phyloP scores from a whole-genome alignment of 192 early-diverging fungal genomes.

The Coemansia erecta region DNA sequence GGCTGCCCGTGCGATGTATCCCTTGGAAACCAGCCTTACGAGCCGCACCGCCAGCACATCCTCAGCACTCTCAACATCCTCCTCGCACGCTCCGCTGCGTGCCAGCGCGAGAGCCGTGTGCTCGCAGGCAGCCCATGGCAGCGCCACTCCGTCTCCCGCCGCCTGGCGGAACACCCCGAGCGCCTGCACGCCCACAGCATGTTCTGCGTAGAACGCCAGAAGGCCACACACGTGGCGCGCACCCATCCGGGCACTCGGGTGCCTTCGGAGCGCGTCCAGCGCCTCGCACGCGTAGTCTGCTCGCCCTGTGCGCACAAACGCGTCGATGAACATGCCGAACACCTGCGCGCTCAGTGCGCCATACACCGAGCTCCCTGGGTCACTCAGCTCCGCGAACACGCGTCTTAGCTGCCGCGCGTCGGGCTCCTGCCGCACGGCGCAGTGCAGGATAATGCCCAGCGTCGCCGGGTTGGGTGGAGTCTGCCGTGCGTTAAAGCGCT shows the following conservation, averaged over 20 bases:
- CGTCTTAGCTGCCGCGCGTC: slow-evolving; percentile 14
- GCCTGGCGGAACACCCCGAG: slow-evolving; percentile 23
- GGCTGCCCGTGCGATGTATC: no score
- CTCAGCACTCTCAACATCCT: no score
- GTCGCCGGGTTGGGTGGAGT: slow-evolving; percentile 29
- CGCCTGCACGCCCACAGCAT: slow-evolving; percentile 13
- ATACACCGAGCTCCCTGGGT: neutral
- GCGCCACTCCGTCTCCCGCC: slow-evolving; percentile 9
- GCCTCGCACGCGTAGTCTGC: slow-evolving; percentile 24
- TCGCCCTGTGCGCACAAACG: slow-evolving; percentile 23
- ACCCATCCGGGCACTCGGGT: slow-evolving; percentile 13
- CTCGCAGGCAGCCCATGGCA: slow-evolving; percentile 22
- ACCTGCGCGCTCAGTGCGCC: slow-evolving; percentile 21
- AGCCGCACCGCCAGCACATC: no score
- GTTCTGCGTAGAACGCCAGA: slow-evolving; percentile 21
- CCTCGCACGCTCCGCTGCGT: slow-evolving; percentile 2
- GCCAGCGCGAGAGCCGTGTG: slow-evolving; percentile 18
- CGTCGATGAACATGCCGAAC: slow-evolving; percentile 36
- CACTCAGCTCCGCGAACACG: slow-evolving; percentile 19
- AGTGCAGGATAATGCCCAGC: slow-evolving; percentile 32
- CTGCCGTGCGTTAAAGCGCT: slow-evolving; percentile 12
- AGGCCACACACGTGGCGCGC: slow-evolving; percentile 10
- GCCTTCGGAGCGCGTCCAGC: slow-evolving; percentile 19
- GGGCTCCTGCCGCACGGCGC: slow-evolving; percentile 6
- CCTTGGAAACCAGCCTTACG: no score